These are phyloP conservation scores for Salix exigua DNA, from an alignment of 345 rosid species.

Conservation along the genomic window DNA sequence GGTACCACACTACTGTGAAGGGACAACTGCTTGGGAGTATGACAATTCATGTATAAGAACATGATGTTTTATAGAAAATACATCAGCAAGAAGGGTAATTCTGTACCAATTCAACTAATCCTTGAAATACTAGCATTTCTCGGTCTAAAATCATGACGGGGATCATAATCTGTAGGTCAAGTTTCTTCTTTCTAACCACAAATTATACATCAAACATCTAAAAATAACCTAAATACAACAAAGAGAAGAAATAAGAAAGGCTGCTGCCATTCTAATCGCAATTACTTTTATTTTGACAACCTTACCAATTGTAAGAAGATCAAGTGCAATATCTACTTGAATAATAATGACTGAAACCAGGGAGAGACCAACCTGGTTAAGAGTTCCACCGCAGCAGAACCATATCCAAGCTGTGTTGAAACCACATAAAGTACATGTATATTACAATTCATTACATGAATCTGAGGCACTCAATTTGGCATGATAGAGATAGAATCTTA, in stretches of 20 bases:
- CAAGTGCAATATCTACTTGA: background rate
- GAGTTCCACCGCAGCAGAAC: slow-evolving; percentile 87
- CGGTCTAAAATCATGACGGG: background rate
- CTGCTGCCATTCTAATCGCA: background rate
- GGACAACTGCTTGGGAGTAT: background rate
- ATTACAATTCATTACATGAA: slow-evolving; percentile 22
- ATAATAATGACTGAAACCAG: background rate
- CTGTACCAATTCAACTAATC: background rate
- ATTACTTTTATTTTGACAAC: background rate
- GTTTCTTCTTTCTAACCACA: background rate
- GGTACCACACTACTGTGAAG: background rate
- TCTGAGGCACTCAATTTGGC: background rate
- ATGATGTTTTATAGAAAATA: background rate
- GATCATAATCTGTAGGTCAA: background rate
- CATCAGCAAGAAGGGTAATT: background rate
- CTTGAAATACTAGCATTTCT: background rate
- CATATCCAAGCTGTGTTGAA: slow-evolving; percentile 78
- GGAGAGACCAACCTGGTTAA: slow-evolving; percentile 59
- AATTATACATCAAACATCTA: background rate
- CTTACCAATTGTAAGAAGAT: background rate
- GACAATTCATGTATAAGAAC: background rate
- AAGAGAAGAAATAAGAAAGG: background rate
- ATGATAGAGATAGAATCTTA: slow-evolving; percentile 23
- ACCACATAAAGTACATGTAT: slow-evolving; percentile 2
- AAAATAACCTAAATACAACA: background rate